These are phyloP conservation scores for Phaeophleospora eucalypticola DNA, from an alignment of 2,329 filamentous ascomycete genomes.

Conservation along the genomic window DNA sequence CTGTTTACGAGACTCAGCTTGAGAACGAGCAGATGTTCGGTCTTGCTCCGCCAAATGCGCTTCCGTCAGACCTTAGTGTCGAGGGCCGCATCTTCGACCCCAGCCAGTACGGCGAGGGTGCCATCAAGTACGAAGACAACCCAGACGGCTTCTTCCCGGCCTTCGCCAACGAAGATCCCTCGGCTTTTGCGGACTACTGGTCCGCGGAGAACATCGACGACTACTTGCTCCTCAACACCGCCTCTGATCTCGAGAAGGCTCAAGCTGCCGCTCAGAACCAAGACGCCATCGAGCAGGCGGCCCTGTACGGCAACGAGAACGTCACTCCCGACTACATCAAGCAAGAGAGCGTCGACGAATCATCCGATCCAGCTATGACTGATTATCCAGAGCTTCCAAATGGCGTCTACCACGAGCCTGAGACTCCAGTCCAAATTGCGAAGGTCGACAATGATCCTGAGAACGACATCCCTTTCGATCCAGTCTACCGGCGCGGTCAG, in stretches of 20 bases:
- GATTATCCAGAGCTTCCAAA: too few relatives aligned
- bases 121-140: not conserved
- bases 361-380: too few relatives aligned
- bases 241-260: not conserved
- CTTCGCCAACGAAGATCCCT: not conserved
- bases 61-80: not conserved
- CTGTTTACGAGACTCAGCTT: conserved; percentile 1
- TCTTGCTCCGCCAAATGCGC: not conserved
- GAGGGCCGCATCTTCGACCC: not conserved
- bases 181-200: not conserved
- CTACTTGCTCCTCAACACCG: not conserved
- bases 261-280: not conserved
- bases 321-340: not conserved
- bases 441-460: not conserved
- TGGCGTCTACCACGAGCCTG: too few relatives aligned
- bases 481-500: not conserved
- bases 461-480: too few relatives aligned
- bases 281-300: not conserved
- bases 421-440: not conserved
- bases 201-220: not conserved
- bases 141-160: not conserved
- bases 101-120: not conserved
- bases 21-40: not conserved
- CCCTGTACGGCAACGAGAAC: not conserved
- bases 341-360: too few relatives aligned